Evolutionary conservation across 495 filamentous ascomycete species (phyloP).

Genomic region (Lindgomyces ingoldianus): DNA sequence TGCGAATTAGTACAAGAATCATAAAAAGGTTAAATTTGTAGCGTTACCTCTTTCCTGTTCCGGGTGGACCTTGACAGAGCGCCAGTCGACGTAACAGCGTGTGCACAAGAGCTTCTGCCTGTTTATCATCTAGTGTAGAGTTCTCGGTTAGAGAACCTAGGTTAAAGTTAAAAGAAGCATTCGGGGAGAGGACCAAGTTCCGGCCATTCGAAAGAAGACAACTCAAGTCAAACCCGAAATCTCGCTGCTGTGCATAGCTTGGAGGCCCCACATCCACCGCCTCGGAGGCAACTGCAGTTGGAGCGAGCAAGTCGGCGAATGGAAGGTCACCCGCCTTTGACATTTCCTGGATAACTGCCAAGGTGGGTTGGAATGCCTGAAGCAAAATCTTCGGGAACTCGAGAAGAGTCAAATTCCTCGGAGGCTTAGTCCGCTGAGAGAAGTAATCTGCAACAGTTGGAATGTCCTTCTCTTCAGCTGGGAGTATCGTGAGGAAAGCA

Average conservation of each 20-base stretch:
- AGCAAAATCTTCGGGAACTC: constrained; percentile 73
- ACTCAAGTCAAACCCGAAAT: constrained; percentile 22
- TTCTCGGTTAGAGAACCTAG: not conserved
- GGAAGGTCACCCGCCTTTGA: constrained; percentile 53
- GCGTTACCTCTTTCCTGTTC: constrained; percentile 66
- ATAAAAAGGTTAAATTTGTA: not conserved
- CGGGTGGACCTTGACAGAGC: constrained; percentile 79
- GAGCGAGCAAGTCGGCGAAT: constrained; percentile 61
- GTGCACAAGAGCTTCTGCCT: constrained; percentile 58
- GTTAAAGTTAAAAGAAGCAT: constrained; percentile 2
- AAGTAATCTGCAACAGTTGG: not conserved
- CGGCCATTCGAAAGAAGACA: not conserved
- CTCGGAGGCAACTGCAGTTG: constrained; percentile 29
- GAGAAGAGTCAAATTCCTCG: constrained; percentile 50
- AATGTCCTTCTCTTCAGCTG: constrained; percentile 13
- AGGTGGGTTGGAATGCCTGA: constrained; percentile 64
- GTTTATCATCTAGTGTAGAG: constrained; percentile 57
- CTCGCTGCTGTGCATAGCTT: constrained; percentile 53
- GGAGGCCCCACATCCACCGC: constrained; percentile 51
- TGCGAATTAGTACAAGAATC: not conserved
- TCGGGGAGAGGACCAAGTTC: not conserved
- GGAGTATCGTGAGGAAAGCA: not conserved
- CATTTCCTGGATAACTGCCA: constrained; percentile 66
- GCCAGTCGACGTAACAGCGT: constrained; percentile 59
- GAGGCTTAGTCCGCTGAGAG: not conserved